These are phyloP conservation scores for Macaranga tanarius DNA, from an alignment of 441 rosid genomes.

Conservation along the genomic window DNA sequence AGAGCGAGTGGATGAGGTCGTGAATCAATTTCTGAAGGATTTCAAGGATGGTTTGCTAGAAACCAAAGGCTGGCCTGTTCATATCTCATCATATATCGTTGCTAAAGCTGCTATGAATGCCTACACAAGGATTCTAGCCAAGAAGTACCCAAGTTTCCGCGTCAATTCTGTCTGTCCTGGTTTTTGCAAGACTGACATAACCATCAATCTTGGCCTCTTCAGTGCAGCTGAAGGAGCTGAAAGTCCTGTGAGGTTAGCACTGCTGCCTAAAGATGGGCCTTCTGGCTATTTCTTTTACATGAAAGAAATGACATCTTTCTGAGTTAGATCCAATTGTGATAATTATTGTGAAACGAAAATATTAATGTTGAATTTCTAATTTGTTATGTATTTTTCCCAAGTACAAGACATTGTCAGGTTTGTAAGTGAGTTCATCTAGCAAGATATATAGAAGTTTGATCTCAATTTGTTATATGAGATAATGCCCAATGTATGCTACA, in stretches of 20 bases:
- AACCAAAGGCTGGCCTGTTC: slow-evolving; percentile 55
- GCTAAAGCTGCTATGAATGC: slow-evolving; percentile 58
- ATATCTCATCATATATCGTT: slow-evolving; percentile 36
- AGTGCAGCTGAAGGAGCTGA: slow-evolving; percentile 55
- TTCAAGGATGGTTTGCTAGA: slow-evolving; percentile 40
- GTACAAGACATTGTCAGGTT: background rate
- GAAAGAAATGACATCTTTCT: slow-evolving; percentile 37
- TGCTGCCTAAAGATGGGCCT: slow-evolving; percentile 40
- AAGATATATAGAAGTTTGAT: background rate
- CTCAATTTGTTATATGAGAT: background rate
- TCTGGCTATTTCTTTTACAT: slow-evolving; percentile 47
- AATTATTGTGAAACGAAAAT: background rate
- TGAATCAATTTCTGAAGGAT: slow-evolving; percentile 46
- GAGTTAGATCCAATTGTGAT: slow-evolving; percentile 5
- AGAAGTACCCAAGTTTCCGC: slow-evolving; percentile 38
- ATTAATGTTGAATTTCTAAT: background rate
- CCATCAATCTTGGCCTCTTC: slow-evolving; percentile 34
- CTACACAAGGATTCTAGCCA: slow-evolving; percentile 54
- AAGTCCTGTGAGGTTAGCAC: slow-evolving; percentile 42
- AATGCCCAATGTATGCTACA: too few species aligned
- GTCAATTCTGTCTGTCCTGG: slow-evolving; percentile 62
- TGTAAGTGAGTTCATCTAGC: background rate
- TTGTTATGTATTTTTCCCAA: background rate
- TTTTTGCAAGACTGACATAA: slow-evolving; percentile 49
- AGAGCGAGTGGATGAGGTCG: slow-evolving; percentile 47